Evolutionary conservation across 2,329 filamentous ascomycete species (phyloP).

Genomic region (Aspergillus fischeri): DNA sequence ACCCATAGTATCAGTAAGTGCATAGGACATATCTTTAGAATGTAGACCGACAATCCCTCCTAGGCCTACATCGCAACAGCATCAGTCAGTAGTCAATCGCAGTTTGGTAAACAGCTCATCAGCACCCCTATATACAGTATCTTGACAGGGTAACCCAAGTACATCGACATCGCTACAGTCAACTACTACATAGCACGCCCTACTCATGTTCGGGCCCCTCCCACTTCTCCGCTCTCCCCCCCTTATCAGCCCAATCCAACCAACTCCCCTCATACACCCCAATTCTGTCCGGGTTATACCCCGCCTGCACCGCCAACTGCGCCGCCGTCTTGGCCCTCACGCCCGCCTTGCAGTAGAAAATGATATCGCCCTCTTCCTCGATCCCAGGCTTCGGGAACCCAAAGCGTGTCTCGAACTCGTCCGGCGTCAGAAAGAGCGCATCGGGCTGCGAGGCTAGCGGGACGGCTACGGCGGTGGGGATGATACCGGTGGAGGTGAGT

Average conservation of each 20-base stretch:
- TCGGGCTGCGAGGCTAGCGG: conserved; percentile 75
- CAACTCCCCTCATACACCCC: conserved; percentile 51
- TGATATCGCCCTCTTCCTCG: conserved; percentile 49
- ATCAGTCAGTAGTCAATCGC: background rate
- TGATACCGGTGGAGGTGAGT: conserved; percentile 48
- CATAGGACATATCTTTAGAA: background rate
- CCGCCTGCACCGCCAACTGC: conserved; percentile 68
- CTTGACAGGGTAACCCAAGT: background rate
- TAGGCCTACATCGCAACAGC: background rate
- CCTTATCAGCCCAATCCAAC: conserved; percentile 73
- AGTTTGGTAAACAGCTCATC: background rate
- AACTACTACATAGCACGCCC: no score
- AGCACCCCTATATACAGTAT: background rate
- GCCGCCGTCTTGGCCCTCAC: conserved; percentile 77
- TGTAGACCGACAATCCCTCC: no score
- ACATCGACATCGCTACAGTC: background rate
- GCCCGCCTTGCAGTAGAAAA: conserved; percentile 93
- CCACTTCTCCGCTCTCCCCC: conserved; percentile 58
- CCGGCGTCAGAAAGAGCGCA: conserved; percentile 67
- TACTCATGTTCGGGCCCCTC: conserved; percentile 23
- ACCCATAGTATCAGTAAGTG: background rate
- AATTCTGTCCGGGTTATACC: conserved; percentile 63
- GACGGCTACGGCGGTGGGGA: conserved; percentile 78
- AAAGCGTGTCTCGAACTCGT: conserved; percentile 79
- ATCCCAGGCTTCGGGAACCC: conserved; percentile 67